Evolutionary conservation across 2,329 filamentous ascomycete species (phyloP).

Genomic region (Arachnomyces sp.): DNA sequence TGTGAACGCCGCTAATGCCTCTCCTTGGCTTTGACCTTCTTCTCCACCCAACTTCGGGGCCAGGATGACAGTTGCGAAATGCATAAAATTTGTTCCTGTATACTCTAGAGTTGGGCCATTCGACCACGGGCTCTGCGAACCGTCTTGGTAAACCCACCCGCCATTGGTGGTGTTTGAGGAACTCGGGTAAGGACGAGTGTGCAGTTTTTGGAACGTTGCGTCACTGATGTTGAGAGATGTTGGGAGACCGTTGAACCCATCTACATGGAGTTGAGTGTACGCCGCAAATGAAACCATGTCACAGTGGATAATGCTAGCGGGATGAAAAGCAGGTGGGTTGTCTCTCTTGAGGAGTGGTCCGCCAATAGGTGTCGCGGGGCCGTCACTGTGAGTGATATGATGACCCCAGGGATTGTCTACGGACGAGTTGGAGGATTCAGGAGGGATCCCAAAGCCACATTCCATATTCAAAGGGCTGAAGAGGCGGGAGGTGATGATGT

Average conservation of each 20-base stretch:
- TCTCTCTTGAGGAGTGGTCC: constrained; percentile 6
- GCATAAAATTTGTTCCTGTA: constrained; percentile 2
- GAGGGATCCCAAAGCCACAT: constrained; percentile 7
- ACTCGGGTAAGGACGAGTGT: constrained; percentile 4
- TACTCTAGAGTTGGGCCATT: constrained; percentile 6
- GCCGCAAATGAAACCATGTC: constrained; percentile 5
- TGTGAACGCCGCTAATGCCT: not conserved
- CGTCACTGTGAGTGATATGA: not conserved
- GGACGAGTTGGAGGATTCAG: constrained; percentile 6
- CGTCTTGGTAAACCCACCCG: constrained; percentile 6
- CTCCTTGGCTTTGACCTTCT: too few species aligned
- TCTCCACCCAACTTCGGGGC: not conserved
- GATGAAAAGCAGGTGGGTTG: constrained; percentile 4
- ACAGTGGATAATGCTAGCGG: constrained; percentile 6
- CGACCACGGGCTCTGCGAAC: constrained; percentile 3
- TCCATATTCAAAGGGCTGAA: constrained; percentile 6
- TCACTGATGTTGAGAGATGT: constrained; percentile 3
- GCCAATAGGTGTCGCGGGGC: constrained; percentile 3
- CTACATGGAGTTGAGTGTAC: constrained; percentile 5
- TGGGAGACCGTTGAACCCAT: constrained; percentile 6
- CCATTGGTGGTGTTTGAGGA: constrained; percentile 3
- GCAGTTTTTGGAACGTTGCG: constrained; percentile 6
- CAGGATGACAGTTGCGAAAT: not conserved
- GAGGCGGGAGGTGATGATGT: constrained; percentile 2
- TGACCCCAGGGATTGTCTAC: constrained; percentile 10